Evolutionary conservation across 2,329 filamentous ascomycete species (phyloP).

Genomic region (Alternaria novae-zelandiae): DNA sequence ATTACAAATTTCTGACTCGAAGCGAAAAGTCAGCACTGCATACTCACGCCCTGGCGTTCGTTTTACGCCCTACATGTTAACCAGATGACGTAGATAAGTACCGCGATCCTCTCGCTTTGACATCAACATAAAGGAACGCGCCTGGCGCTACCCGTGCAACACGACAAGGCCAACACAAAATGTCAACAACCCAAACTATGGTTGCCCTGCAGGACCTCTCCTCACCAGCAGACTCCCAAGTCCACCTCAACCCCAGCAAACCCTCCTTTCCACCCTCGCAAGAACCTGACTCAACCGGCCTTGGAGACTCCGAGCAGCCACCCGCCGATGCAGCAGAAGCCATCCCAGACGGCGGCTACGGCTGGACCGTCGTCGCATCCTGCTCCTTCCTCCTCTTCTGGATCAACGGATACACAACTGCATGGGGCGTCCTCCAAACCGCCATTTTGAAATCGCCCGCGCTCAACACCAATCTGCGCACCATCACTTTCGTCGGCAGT

Average conservation of each 20-base stretch:
- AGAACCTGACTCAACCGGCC: neutral
- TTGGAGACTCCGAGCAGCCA: neutral
- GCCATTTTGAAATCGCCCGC: conserved; percentile 59
- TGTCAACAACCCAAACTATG: neutral
- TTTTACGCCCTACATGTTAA: neutral
- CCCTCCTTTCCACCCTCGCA: neutral
- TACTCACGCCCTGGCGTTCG: neutral
- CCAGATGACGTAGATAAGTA: neutral
- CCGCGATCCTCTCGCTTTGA: neutral
- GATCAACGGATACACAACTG: conserved; percentile 61
- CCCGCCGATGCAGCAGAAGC: conserved; percentile 2
- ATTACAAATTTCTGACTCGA: neutral
- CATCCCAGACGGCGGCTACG: conserved; percentile 63
- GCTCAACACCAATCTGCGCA: conserved; percentile 25
- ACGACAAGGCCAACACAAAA: neutral
- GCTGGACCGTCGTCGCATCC: conserved; percentile 61
- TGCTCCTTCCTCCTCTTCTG: conserved; percentile 60
- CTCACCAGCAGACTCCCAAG: neutral
- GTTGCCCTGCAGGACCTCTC: neutral
- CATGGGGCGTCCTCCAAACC: conserved; percentile 67
- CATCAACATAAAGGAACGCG: neutral
- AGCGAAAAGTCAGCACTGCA: neutral
- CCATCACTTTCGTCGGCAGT: conserved; percentile 65
- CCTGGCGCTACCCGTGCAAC: too few species aligned
- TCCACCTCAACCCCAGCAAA: neutral